phyloP scores from a whole-genome alignment of 176 grass and related monocot genomes.

The Oryza punctata region DNA sequence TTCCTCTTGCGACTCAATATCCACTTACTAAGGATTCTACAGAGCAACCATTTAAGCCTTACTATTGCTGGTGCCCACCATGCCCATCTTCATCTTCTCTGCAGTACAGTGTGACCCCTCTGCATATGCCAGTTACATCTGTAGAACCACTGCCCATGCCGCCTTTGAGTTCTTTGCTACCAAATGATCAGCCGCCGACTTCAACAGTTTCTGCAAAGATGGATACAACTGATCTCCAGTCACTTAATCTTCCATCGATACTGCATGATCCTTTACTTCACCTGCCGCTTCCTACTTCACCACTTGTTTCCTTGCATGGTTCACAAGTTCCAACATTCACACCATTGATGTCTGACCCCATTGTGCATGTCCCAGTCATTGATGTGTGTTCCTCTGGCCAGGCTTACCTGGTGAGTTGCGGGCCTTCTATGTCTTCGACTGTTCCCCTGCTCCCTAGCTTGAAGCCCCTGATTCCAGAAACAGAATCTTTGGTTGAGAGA shows the following conservation, averaged over 20 bases:
- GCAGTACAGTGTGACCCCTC: slow-evolving; percentile 51
- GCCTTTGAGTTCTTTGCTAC: slow-evolving; percentile 56
- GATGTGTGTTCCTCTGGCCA: slow-evolving; percentile 86
- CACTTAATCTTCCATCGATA: slow-evolving; percentile 55
- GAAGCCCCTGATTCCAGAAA: slow-evolving; percentile 64
- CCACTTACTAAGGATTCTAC: slow-evolving; percentile 39
- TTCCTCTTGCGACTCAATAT: slow-evolving; percentile 50
- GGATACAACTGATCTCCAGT: slow-evolving; percentile 48
- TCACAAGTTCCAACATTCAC: slow-evolving; percentile 83
- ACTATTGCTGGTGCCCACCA: slow-evolving; percentile 97
- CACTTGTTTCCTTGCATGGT: slow-evolving; percentile 60
- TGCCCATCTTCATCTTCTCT: slow-evolving; percentile 70
- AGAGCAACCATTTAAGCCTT: slow-evolving; percentile 70
- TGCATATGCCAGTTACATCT: slow-evolving; percentile 43
- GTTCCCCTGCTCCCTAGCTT: slow-evolving; percentile 63
- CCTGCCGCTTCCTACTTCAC: slow-evolving; percentile 60
- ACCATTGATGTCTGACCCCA: slow-evolving; percentile 90
- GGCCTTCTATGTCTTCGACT: slow-evolving; percentile 67
- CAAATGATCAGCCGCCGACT: slow-evolving; percentile 43
- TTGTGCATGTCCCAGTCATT: slow-evolving; percentile 91
- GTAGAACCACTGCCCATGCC: slow-evolving; percentile 44
- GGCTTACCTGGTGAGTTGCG: slow-evolving; percentile 86
- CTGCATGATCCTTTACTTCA: slow-evolving; percentile 67
- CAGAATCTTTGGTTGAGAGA: slow-evolving; percentile 76
- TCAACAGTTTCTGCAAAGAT: slow-evolving; percentile 49